Percentiles rank a stretch among this genome's conserved stretches.
These are phyloP conservation scores for Stemphylium beticola DNA, from an alignment of 2,329 filamentous ascomycete species.

Conservation along the genomic window DNA sequence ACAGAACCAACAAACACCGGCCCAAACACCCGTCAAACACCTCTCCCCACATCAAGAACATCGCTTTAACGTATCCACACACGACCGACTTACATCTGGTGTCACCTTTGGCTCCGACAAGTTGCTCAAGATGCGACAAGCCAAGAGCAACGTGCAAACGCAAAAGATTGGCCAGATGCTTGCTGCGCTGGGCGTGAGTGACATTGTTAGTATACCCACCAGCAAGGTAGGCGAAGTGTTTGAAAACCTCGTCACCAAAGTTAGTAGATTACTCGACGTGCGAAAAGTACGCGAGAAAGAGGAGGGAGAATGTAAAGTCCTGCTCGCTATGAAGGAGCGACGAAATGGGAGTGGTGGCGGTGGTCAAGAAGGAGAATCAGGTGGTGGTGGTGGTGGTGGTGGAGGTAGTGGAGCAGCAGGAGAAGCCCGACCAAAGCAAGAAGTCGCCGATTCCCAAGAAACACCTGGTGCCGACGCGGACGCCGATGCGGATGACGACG, in stretches of 20 bases:
- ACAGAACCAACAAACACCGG: conserved; percentile 40
- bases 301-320: conserved; percentile 64
- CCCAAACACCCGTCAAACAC: conserved; percentile 49
- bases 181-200: conserved; percentile 72
- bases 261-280: conserved; percentile 73
- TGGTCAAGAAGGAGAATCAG: conserved; percentile 29
- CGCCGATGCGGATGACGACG: conserved; percentile 20
- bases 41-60: conserved; percentile 77
- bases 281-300: conserved; percentile 78
- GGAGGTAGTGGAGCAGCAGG: conserved; percentile 8
- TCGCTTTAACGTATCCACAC: conserved; percentile 82
- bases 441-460: conserved; percentile 27
- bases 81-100: conserved; percentile 83
- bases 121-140: conserved; percentile 77
- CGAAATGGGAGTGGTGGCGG: conserved; percentile 22
- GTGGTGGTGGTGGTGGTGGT: conserved; percentile 27
- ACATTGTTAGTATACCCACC: conserved; percentile 75
- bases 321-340: conserved; percentile 47
- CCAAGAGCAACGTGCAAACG: conserved; percentile 78
- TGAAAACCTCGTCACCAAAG: conserved; percentile 71
- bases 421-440: conserved; percentile 24
- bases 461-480: conserved; percentile 31
- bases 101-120: conserved; percentile 89
- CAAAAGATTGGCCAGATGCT: conserved; percentile 75
- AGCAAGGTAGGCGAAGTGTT: conserved; percentile 73